Conservation (phyloP, 345 rosid genomes). For the Aurinia saxatilis region DNA sequence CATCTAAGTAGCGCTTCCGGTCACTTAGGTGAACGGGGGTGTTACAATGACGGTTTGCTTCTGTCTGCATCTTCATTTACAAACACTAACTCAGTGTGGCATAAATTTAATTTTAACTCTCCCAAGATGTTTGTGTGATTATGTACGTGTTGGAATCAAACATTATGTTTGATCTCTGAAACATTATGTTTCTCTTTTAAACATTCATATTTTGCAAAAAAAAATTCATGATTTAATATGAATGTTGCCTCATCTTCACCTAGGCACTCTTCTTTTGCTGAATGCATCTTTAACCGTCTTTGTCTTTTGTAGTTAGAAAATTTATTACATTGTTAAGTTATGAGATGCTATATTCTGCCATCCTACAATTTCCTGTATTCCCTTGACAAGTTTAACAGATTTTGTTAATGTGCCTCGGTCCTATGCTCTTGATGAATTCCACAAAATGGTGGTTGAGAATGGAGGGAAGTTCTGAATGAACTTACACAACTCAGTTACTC, state of each 20-base stretch:
- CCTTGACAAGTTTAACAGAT: conserved; percentile 56
- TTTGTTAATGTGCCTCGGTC: conserved; percentile 69
- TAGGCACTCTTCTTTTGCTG: neutral
- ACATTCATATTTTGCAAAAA: no score
- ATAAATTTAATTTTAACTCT: no score
- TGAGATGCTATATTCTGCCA: neutral
- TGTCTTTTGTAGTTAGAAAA: neutral
- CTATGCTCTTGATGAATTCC: conserved; percentile 58
- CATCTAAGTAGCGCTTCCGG: no score
- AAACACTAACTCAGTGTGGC: no score
- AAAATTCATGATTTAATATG: neutral
- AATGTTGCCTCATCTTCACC: neutral
- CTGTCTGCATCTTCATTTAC: no score
- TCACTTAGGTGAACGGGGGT: no score
- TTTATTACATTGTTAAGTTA: neutral
- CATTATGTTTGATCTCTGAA: no score
- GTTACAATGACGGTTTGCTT: no score
- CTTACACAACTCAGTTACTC: conserved; percentile 78
- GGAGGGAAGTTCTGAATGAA: conserved; percentile 95
- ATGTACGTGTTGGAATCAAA: no score
- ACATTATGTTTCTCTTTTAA: no score
- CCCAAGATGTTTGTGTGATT: no score
- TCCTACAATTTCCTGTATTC: neutral
- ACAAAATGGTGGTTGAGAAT: conserved; percentile 85
- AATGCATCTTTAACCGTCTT: neutral